phyloP scores from a whole-genome alignment of 306 rosid species.

The Vachellia pachyceras region DNA sequence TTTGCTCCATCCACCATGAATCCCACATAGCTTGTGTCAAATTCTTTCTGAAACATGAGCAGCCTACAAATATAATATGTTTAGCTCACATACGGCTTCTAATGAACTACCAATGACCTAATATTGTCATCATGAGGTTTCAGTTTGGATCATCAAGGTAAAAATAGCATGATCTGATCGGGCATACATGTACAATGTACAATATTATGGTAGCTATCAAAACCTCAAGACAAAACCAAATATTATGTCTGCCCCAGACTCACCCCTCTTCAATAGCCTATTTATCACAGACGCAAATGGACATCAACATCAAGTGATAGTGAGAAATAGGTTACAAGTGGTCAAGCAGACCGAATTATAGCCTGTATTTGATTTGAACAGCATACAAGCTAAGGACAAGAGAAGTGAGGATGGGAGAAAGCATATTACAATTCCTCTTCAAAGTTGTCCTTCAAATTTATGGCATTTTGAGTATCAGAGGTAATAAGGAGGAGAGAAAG shows the following conservation, averaged over 20 bases:
- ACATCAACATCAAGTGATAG: conserved; percentile 1
- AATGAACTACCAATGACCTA: conserved; percentile 13
- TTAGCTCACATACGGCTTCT: conserved; percentile 33
- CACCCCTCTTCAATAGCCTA: conserved; percentile 15
- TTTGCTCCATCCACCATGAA: conserved; percentile 83
- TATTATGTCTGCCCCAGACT: conserved; percentile 19
- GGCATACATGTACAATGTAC: conserved; percentile 4
- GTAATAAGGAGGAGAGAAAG: not conserved
- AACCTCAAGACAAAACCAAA: conserved; percentile 10
- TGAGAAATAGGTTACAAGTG: not conserved
- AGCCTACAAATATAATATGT: conserved; percentile 56
- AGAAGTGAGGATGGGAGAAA: not conserved
- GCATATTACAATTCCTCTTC: conserved; percentile 1
- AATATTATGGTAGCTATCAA: not conserved
- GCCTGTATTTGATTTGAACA: not conserved
- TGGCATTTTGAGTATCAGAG: not conserved
- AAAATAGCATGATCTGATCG: conserved; percentile 21
- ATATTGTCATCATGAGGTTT: conserved; percentile 25
- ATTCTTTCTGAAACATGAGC: conserved; percentile 81
- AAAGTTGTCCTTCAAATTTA: not conserved
- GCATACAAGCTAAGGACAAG: not conserved
- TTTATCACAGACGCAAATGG: not conserved
- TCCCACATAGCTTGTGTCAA: conserved; percentile 73
- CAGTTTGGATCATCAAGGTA: conserved; percentile 6
- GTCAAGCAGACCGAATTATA: conserved; percentile 2